A percentile compares a stretch with the other conserved stretches of the same genome.
Conservation (phyloP, 75 land plant genomes). For the Pinus taeda region DNA sequence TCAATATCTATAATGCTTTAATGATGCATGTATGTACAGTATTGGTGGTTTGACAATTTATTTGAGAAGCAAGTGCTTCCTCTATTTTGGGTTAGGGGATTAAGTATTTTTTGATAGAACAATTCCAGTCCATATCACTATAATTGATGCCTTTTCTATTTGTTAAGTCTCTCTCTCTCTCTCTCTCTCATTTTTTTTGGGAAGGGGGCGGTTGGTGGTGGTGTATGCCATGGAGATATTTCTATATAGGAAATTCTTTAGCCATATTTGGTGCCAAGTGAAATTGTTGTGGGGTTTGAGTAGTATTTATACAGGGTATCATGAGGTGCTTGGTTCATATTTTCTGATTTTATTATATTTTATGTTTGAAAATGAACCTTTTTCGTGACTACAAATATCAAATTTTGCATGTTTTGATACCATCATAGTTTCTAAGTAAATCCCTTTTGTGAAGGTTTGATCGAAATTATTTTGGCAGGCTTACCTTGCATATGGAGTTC, state of each 20-base stretch:
- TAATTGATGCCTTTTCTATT: background rate
- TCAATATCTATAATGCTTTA: conserved; percentile 87
- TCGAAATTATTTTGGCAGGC: conserved; percentile 46
- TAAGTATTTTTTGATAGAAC: background rate
- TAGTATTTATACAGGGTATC: background rate
- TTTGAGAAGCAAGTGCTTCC: background rate
- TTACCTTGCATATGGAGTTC: conserved; percentile 91
- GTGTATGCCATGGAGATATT: background rate
- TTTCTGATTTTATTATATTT: background rate
- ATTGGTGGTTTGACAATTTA: background rate
- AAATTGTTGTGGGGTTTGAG: conserved; percentile 5
- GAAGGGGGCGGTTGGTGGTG: background rate
- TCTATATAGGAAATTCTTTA: background rate
- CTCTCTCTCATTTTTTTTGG: background rate
- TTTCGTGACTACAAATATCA: background rate
- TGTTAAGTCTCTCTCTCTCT: background rate
- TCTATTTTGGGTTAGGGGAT: background rate
- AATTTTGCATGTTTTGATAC: background rate
- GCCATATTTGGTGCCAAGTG: background rate
- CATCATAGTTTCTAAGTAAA: background rate
- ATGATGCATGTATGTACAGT: conserved; percentile 77
- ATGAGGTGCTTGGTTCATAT: background rate
- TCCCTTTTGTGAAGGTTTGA: background rate
- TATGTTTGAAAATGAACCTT: background rate
- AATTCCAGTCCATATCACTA: background rate